Conservation (phyloP, 108 stramenopile species). For the Schizochytrium sp. region DNA sequence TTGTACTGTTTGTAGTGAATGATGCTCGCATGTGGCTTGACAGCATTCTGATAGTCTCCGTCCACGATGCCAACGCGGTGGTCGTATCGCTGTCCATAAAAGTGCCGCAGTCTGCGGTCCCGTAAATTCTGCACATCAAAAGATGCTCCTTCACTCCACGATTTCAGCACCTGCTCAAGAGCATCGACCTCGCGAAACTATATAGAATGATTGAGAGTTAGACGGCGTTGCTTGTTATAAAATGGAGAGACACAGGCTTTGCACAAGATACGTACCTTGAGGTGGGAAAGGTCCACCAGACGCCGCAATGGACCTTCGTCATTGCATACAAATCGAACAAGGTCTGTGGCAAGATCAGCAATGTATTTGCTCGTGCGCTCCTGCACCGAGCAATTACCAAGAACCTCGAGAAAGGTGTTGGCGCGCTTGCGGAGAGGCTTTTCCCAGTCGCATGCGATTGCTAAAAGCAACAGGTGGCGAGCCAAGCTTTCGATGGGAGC, state of each 20-base stretch:
- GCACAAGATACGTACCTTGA: constrained; percentile 9
- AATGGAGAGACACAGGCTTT: background rate
- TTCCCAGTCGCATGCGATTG: constrained; percentile 44
- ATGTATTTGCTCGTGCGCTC: constrained; percentile 49
- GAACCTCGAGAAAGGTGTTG: constrained; percentile 54
- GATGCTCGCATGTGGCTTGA: constrained; percentile 46
- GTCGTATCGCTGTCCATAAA: constrained; percentile 56
- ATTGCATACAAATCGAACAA: constrained; percentile 29
- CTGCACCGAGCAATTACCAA: constrained; percentile 49
- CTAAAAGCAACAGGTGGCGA: constrained; percentile 50
- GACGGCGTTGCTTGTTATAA: background rate
- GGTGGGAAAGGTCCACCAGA: constrained; percentile 39
- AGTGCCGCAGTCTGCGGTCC: constrained; percentile 43
- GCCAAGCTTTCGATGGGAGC: constrained; percentile 42
- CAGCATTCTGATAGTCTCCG: constrained; percentile 54
- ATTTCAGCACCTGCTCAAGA: constrained; percentile 14
- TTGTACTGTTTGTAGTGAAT: constrained; percentile 59
- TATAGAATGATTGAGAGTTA: no score
- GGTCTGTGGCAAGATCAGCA: constrained; percentile 17
- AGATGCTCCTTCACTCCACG: background rate
- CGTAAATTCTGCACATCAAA: constrained; percentile 34
- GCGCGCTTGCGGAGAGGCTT: constrained; percentile 54
- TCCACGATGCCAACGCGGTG: constrained; percentile 43
- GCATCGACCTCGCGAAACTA: background rate
- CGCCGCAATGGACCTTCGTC: background rate